Conservation (phyloP, 2,329 filamentous ascomycete species). For the Teratosphaeria destructans region DNA sequence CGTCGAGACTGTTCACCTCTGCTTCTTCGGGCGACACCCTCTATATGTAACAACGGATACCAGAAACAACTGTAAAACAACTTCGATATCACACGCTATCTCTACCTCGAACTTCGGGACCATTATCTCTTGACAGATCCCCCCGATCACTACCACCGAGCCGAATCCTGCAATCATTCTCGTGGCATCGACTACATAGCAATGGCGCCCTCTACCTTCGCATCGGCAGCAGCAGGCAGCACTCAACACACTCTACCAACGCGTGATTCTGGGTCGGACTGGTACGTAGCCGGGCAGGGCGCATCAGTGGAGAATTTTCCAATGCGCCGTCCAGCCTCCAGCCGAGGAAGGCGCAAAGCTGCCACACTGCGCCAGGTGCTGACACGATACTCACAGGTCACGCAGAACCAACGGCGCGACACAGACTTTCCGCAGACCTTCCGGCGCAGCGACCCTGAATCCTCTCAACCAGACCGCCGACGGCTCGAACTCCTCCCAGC, state of each 20-base stretch:
- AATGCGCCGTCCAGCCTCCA: not conserved
- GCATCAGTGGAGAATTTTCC: not conserved
- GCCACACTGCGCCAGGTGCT: conserved; percentile 3
- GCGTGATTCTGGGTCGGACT: conserved; percentile 36
- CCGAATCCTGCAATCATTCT: not conserved
- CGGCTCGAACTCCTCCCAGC: conserved; percentile 14
- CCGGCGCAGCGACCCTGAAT: conserved; percentile 43
- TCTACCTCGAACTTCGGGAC: not conserved
- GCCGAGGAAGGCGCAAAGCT: conserved; percentile 4
- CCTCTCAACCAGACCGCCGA: conserved; percentile 21
- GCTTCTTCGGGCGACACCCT: not conserved
- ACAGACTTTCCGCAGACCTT: conserved; percentile 56
- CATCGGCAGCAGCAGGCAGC: conserved; percentile 39
- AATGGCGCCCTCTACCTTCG: conserved; percentile 41
- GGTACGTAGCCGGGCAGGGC: conserved; percentile 28
- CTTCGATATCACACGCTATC: not conserved
- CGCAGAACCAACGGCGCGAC: conserved; percentile 56
- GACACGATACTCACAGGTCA: conserved; percentile 36
- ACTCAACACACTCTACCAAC: conserved; percentile 22
- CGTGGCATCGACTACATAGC: not conserved
- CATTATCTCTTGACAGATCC: not conserved
- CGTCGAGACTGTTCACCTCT: not conserved
- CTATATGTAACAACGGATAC: not conserved
- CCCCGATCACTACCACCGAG: not conserved
- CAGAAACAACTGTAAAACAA: not conserved